phyloP scores from a whole-genome alignment of 2,329 filamentous ascomycete genomes.

The Alternaria dauci region DNA sequence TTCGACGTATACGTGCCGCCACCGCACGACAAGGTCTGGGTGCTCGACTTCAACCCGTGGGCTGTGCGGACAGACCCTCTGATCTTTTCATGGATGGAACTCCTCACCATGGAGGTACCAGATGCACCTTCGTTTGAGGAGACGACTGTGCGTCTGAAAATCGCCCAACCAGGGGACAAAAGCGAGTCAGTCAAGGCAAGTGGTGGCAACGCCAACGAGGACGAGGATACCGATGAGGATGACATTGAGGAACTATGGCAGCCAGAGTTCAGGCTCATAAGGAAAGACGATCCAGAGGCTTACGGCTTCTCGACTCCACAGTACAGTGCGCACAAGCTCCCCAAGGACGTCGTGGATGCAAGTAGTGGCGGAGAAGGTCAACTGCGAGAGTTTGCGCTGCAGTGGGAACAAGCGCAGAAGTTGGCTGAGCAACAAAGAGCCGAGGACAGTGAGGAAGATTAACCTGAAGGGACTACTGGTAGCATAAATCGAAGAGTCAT shows the following conservation, averaged over 20 bases:
- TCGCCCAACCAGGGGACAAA: constrained; percentile 15
- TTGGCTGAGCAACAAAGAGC: constrained; percentile 53
- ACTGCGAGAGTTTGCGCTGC: constrained; percentile 71
- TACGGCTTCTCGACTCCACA: constrained; percentile 85
- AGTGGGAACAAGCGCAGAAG: constrained; percentile 58
- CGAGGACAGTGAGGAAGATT: constrained; percentile 50
- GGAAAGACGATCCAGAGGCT: constrained; percentile 85
- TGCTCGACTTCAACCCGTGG: constrained; percentile 97
- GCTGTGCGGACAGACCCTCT: constrained; percentile 87
- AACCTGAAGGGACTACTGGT: constrained; percentile 12
- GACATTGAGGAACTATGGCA: constrained; percentile 66
- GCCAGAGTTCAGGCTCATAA: constrained; percentile 83
- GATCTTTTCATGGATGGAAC: constrained; percentile 88
- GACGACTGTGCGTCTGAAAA: constrained; percentile 42
- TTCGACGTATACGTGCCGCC: constrained; percentile 93
- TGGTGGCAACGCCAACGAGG: constrained; percentile 6
- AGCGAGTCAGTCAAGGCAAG: not conserved
- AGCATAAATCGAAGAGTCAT: constrained; percentile 8
- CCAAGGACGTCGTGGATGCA: constrained; percentile 85
- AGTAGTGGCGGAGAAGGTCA: constrained; percentile 70
- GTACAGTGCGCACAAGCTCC: constrained; percentile 95
- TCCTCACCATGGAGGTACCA: constrained; percentile 75
- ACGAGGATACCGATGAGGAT: constrained; percentile 49
- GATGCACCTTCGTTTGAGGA: constrained; percentile 16
- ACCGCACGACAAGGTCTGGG: constrained; percentile 76